Evolutionary conservation across 345 rosid species (phyloP).

Genomic region (Salix koriyanagi): DNA sequence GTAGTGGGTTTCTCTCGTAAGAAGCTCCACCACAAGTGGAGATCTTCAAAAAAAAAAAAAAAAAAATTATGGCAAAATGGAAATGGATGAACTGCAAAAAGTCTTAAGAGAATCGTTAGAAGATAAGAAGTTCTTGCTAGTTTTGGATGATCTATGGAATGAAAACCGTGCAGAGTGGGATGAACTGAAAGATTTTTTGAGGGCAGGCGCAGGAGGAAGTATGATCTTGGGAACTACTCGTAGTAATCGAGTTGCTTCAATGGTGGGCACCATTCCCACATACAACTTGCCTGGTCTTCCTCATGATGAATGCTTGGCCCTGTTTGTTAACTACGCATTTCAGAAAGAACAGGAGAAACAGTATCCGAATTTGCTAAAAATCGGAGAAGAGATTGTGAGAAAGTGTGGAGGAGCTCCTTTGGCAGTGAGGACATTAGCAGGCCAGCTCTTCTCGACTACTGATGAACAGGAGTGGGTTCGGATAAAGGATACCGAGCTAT

Average conservation of each 20-base stretch:
- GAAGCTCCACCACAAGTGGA: too few species aligned
- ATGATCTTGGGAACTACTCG: constrained; percentile 15
- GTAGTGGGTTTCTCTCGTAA: too few species aligned
- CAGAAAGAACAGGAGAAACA: constrained; percentile 7
- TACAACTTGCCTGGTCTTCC: constrained; percentile 16
- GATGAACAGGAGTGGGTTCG: constrained; percentile 1
- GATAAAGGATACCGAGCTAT: constrained; percentile 24
- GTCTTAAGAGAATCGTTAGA: background rate
- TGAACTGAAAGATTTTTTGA: background rate
- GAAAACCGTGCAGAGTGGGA: constrained; percentile 4
- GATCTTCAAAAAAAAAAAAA: too few species aligned
- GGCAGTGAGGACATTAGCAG: constrained; percentile 20
- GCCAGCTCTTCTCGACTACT: background rate
- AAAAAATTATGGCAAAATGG: background rate
- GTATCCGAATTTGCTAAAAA: background rate
- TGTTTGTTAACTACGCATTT: constrained; percentile 25
- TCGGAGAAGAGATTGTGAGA: constrained; percentile 24
- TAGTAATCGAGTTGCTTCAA: background rate
- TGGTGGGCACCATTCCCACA: background rate
- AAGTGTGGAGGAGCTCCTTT: constrained; percentile 35
- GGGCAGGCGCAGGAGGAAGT: constrained; percentile 14
- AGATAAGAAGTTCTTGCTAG: background rate
- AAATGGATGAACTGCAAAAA: background rate
- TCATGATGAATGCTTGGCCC: background rate
- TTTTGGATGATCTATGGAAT: constrained; percentile 26